Evolutionary conservation across 805 yeast genomes (phyloP).

Genomic region (Cyberlindnera maclurae): DNA sequence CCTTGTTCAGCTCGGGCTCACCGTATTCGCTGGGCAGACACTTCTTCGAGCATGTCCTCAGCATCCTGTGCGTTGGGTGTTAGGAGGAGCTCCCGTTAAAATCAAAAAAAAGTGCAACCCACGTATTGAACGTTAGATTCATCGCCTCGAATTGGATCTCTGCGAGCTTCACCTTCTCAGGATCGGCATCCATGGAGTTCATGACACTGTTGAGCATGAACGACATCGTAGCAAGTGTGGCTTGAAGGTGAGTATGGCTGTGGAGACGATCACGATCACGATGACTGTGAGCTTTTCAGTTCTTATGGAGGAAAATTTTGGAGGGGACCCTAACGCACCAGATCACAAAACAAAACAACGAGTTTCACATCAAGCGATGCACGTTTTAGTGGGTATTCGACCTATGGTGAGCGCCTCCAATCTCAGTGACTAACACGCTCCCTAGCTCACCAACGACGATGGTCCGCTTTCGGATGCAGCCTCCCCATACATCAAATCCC

Average conservation of each 20-base stretch:
- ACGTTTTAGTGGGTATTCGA: constrained; percentile 13
- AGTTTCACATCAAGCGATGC: constrained; percentile 6
- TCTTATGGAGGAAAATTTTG: too few species aligned
- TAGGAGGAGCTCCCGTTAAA: too few species aligned
- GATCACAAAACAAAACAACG: too few species aligned
- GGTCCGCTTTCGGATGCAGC: constrained; percentile 80
- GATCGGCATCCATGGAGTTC: constrained; percentile 47
- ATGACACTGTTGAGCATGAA: constrained; percentile 42
- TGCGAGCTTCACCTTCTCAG: constrained; percentile 55
- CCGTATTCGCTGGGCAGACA: constrained; percentile 85
- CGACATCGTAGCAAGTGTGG: constrained; percentile 40
- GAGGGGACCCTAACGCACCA: too few species aligned
- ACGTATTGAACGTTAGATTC: constrained; percentile 44
- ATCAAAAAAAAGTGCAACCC: constrained; percentile 8
- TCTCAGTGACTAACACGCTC: not conserved
- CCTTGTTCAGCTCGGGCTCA: constrained; percentile 78
- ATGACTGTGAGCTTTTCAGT: not conserved
- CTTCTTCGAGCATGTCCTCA: constrained; percentile 59
- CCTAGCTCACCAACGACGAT: constrained; percentile 77
- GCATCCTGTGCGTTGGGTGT: constrained; percentile 33
- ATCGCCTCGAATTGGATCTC: constrained; percentile 63
- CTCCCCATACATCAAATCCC: constrained; percentile 80
- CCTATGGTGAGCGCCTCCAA: too few species aligned
- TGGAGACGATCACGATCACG: not conserved
- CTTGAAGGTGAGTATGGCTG: not conserved